Conservation (phyloP, 305 asterid genomes). For the Solanum chacoense region DNA sequence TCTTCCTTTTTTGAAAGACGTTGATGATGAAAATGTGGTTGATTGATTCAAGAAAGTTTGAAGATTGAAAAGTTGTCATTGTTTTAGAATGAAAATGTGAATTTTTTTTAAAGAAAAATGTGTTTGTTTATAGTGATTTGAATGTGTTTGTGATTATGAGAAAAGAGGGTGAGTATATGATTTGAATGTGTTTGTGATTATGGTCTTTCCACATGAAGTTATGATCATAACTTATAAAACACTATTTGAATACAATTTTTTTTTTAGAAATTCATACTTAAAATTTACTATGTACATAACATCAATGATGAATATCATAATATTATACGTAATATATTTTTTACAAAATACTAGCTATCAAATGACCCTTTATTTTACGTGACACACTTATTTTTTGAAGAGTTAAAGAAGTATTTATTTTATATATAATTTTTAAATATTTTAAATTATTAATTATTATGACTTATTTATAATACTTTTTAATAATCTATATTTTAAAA, state of each 20-base stretch:
- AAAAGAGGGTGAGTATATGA: neutral
- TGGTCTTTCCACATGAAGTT: neutral
- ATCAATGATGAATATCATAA: too few species aligned
- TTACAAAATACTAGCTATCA: too few species aligned
- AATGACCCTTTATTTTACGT: too few species aligned
- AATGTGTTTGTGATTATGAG: neutral
- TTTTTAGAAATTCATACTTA: too few species aligned
- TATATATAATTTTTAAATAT: neutral
- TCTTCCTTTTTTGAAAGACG: neutral
- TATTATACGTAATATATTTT: too few species aligned
- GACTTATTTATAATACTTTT: neutral
- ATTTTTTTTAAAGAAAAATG: neutral
- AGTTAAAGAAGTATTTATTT: neutral
- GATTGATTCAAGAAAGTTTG: neutral
- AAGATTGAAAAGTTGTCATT: neutral
- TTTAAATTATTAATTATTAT: neutral
- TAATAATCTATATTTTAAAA: neutral
- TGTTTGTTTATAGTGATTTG: neutral
- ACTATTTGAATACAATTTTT: too few species aligned
- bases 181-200: neutral
- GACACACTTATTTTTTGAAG: neutral
- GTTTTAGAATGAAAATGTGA: neutral
- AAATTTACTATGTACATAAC: neutral
- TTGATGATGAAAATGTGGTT: neutral
- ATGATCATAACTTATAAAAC: neutral